A percentile compares a stretch with the other conserved stretches of the same genome.
Conservation (phyloP, 1,284 basidiomycete genomes). For the Malassezia vespertilionis region DNA sequence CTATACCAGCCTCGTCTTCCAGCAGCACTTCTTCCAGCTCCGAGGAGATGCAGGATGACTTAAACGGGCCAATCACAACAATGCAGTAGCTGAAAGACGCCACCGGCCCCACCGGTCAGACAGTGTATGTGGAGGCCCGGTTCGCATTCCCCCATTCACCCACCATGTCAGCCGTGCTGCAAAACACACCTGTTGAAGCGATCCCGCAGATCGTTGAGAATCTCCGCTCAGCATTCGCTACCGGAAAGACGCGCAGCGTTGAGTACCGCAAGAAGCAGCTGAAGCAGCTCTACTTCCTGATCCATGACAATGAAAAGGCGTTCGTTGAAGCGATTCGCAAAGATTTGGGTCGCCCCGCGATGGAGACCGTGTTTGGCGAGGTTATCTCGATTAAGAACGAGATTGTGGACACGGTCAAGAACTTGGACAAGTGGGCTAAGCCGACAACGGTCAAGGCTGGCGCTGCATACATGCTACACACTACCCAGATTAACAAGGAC, state of each 20-base stretch:
- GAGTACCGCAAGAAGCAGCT: conserved; percentile 58
- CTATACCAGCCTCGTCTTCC: no score
- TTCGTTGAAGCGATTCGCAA: conserved; percentile 52
- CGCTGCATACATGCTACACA: conserved; percentile 41
- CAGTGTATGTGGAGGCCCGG: not conserved
- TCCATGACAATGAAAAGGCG: conserved; percentile 55
- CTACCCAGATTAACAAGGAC: conserved; percentile 43
- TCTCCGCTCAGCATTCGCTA: conserved; percentile 53
- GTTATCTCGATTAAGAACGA: conserved; percentile 51
- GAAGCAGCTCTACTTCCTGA: conserved; percentile 56
- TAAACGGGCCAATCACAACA: no score
- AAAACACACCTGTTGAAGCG: conserved; percentile 5
- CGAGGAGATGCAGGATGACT: no score
- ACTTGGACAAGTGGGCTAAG: conserved; percentile 53
- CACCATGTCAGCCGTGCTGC: conserved; percentile 1
- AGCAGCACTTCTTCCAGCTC: no score
- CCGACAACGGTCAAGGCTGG: conserved; percentile 36
- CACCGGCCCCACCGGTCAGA: no score
- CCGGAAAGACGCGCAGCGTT: conserved; percentile 53
- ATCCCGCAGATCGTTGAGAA: conserved; percentile 48
- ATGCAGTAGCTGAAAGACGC: not conserved
- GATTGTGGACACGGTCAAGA: conserved; percentile 57
- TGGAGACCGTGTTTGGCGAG: conserved; percentile 47
- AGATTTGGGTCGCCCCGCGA: conserved; percentile 54
- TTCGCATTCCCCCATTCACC: not conserved